These are phyloP conservation scores for Trichophyton equinum DNA, from an alignment of 2,329 filamentous ascomycete species.

Conservation along the genomic window DNA sequence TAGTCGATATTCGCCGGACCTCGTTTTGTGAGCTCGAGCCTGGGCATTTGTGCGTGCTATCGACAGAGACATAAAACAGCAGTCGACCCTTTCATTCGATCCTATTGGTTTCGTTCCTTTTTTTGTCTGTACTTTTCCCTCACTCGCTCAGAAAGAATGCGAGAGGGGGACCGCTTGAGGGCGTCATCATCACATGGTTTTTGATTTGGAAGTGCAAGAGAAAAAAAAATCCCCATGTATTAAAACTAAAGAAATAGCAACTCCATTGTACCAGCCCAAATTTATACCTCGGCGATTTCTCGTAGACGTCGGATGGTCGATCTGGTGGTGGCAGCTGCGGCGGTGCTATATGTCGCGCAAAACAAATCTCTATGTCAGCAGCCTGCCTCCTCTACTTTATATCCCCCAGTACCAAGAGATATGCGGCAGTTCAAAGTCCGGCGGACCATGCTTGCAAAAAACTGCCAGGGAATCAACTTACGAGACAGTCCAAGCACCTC, in stretches of 20 bases:
- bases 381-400: neutral
- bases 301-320: slow-evolving; percentile 94
- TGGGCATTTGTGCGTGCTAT: neutral
- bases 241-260: slow-evolving; percentile 11
- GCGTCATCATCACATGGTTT: slow-evolving; percentile 1
- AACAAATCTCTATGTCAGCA: neutral
- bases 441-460: neutral
- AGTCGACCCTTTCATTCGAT: neutral
- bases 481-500: slow-evolving; percentile 92
- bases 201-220: slow-evolving; percentile 3
- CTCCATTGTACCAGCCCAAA: slow-evolving; percentile 17
- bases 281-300: slow-evolving; percentile 91
- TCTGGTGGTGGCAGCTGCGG: slow-evolving; percentile 84
- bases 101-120: neutral
- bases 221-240: slow-evolving; percentile 5
- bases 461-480: slow-evolving; percentile 46
- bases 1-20: neutral
- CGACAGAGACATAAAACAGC: neutral
- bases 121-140: neutral
- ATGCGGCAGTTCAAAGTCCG: too few species aligned
- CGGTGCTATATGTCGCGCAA: slow-evolving; percentile 48
- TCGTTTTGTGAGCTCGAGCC: neutral
- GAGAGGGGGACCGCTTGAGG: neutral
- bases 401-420: too few species aligned
- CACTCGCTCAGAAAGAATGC: neutral